Conservation (phyloP, 2,329 filamentous ascomycete species). For the Escovopsis sp. region DNA sequence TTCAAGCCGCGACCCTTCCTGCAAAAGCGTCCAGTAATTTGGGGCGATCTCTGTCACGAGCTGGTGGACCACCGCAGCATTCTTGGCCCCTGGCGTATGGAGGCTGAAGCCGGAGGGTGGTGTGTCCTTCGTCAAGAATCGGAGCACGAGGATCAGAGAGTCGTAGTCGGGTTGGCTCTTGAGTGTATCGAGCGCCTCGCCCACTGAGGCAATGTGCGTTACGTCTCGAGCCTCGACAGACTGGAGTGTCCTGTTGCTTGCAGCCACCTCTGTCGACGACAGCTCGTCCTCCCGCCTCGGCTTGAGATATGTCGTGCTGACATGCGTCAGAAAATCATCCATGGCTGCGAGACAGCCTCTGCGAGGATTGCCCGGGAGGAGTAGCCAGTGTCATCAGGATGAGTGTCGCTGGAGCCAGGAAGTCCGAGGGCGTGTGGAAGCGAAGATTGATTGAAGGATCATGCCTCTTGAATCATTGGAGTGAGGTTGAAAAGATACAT, state of each 20-base stretch:
- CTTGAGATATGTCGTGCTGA: constrained; percentile 36
- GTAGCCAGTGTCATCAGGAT: no score
- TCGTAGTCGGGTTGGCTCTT: constrained; percentile 48
- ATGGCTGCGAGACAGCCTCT: constrained; percentile 19
- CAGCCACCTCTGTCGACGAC: constrained; percentile 23
- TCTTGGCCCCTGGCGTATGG: constrained; percentile 43
- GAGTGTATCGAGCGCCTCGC: constrained; percentile 44
- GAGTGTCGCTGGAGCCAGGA: no score
- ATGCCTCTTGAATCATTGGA: no score
- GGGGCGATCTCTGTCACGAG: constrained; percentile 62
- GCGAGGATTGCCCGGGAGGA: not conserved
- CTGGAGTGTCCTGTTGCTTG: constrained; percentile 6
- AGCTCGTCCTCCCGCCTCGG: constrained; percentile 18
- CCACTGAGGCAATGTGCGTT: constrained; percentile 15
- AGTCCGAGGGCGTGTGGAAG: no score
- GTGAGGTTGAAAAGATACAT: no score
- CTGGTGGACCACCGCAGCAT: constrained; percentile 60
- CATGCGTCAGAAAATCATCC: constrained; percentile 40
- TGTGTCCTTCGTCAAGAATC: constrained; percentile 29
- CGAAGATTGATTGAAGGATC: no score
- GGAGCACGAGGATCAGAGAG: constrained; percentile 35
- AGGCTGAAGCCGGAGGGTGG: constrained; percentile 12
- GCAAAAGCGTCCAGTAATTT: constrained; percentile 63
- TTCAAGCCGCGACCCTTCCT: constrained; percentile 23
- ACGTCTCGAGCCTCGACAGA: constrained; percentile 1